Conservation (phyloP, 106 monocot genomes). For the Dendrobium huoshanense region DNA sequence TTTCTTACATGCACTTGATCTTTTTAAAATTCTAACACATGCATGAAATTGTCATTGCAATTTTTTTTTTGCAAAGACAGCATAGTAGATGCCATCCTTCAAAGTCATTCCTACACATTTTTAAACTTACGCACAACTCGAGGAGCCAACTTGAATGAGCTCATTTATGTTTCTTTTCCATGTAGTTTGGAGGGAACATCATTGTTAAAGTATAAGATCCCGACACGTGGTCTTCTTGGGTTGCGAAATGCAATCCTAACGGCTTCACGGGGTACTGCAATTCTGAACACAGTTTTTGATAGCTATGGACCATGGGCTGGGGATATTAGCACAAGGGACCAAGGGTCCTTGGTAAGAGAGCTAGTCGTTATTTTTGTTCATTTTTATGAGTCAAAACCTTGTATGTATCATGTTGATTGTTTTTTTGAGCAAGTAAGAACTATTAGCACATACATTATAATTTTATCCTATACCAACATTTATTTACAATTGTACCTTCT, state of each 20-base stretch:
- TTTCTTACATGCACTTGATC: not conserved
- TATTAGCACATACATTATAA: no score
- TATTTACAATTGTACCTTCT: no score
- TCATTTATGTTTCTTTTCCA: not conserved
- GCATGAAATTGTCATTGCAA: not conserved
- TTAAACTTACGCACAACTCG: no score
- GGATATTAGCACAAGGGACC: conserved; percentile 87
- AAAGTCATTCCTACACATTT: not conserved
- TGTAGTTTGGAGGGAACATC: conserved; percentile 80
- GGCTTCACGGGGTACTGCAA: conserved; percentile 85
- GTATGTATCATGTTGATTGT: not conserved
- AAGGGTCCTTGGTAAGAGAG: conserved; percentile 74
- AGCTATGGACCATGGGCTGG: conserved; percentile 94
- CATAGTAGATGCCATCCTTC: not conserved
- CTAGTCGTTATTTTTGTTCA: not conserved
- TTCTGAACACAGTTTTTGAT: conserved; percentile 94
- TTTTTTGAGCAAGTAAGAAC: conserved; percentile 3
- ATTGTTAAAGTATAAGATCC: conserved; percentile 90
- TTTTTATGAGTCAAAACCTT: not conserved
- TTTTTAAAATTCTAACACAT: not conserved
- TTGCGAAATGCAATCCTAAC: conserved; percentile 90
- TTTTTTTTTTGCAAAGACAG: not conserved
- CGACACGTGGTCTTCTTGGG: conserved; percentile 93
- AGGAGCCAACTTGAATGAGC: not conserved
- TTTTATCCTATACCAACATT: no score